Evolutionary conservation across 2,329 filamentous ascomycete species (phyloP).

Genomic region (Pestalotiopsis fici): DNA sequence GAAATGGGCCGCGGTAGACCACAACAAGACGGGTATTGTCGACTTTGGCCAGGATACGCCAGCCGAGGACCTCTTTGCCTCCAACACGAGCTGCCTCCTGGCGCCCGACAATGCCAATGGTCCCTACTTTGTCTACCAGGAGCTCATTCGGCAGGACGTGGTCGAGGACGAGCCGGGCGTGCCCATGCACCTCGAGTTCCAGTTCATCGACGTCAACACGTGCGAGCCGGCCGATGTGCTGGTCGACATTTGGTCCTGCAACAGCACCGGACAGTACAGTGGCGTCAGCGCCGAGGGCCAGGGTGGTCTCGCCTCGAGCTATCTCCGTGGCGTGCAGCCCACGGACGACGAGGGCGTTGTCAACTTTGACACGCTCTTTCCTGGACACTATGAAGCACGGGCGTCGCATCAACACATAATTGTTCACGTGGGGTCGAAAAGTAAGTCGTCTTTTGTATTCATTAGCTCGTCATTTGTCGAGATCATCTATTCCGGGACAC

Average conservation of each 20-base stretch:
- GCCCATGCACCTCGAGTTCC: conserved; percentile 41
- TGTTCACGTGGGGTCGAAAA: conserved; percentile 33
- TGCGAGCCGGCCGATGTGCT: conserved; percentile 38
- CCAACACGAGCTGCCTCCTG: conserved; percentile 43
- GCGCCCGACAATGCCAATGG: conserved; percentile 43
- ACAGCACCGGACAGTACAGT: conserved; percentile 45
- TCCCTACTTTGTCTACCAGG: conserved; percentile 45
- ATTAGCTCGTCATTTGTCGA: too few relatives aligned
- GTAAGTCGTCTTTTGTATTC: not conserved
- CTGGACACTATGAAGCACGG: conserved; percentile 41
- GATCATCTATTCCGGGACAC: too few relatives aligned
- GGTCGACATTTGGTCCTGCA: conserved; percentile 49
- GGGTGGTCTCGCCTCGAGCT: conserved; percentile 40
- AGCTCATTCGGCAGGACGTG: conserved; percentile 40
- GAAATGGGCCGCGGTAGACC: conserved; percentile 36
- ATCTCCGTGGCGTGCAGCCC: conserved; percentile 47
- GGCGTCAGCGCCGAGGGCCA: conserved; percentile 28
- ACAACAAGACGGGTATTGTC: conserved; percentile 35
- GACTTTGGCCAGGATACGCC: conserved; percentile 31
- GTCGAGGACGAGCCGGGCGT: conserved; percentile 39
- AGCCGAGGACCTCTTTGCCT: conserved; percentile 34
- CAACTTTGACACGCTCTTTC: conserved; percentile 47
- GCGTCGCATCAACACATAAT: conserved; percentile 44
- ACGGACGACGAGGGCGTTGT: conserved; percentile 48
- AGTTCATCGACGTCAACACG: conserved; percentile 46